Evolutionary conservation across 2,329 filamentous ascomycete genomes (phyloP).

Genomic region (Aureobasidium sp.): DNA sequence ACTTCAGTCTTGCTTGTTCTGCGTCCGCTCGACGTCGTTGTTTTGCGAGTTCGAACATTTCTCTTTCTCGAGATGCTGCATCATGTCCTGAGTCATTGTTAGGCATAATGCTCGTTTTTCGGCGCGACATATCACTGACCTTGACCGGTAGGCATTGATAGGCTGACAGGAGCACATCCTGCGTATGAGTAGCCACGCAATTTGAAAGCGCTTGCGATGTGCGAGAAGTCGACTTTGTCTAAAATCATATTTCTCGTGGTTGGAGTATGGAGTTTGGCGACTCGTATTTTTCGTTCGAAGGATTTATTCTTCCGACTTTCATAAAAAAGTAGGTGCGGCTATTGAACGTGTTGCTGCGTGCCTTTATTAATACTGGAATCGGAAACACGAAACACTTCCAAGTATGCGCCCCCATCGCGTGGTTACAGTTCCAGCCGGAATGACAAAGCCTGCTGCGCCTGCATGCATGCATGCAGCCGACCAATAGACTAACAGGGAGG

Average conservation of each 20-base stretch:
- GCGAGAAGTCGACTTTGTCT: background rate
- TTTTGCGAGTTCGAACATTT: background rate
- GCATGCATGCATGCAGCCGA: background rate
- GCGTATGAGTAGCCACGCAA: background rate
- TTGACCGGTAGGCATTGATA: background rate
- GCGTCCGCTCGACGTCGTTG: background rate
- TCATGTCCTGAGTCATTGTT: background rate
- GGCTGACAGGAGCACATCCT: background rate
- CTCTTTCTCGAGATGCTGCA: background rate
- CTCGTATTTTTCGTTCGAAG: background rate
- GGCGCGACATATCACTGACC: background rate
- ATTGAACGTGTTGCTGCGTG: background rate
- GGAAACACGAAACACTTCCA: background rate
- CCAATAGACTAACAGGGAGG: background rate
- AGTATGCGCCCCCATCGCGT: background rate
- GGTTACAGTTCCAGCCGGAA: background rate
- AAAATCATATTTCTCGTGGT: background rate
- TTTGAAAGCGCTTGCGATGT: background rate
- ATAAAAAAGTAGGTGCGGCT: background rate
- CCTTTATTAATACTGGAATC: background rate
- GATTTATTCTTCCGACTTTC: background rate
- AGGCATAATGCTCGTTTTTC: background rate
- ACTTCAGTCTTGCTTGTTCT: conserved; percentile 6
- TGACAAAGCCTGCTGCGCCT: background rate
- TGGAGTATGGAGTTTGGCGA: background rate